Conservation (phyloP, 805 yeast species). For the Scheffersomyces lignosus region DNA sequence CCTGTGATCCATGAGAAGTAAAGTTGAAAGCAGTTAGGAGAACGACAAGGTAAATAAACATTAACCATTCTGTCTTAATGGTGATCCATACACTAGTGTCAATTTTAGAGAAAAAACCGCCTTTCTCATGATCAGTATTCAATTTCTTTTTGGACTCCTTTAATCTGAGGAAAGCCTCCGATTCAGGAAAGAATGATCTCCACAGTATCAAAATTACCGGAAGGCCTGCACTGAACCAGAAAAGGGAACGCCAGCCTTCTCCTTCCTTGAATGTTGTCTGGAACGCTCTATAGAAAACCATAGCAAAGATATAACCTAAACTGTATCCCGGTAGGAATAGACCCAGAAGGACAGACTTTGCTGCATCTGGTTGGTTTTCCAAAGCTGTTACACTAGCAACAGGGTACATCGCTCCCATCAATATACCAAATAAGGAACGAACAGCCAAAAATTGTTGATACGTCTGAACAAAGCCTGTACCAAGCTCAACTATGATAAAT, state of each 20-base stretch:
- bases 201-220: constrained; percentile 22
- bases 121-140: not conserved
- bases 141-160: constrained; percentile 1
- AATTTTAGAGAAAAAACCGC: not conserved
- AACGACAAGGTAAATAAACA: constrained; percentile 30
- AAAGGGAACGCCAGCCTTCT: constrained; percentile 22
- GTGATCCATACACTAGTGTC: constrained; percentile 3
- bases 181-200: constrained; percentile 14
- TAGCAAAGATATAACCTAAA: constrained; percentile 23
- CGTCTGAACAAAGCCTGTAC: constrained; percentile 23
- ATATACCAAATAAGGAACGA: constrained; percentile 23
- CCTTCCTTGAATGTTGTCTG: constrained; percentile 12
- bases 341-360: constrained; percentile 22
- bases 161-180: constrained; percentile 5
- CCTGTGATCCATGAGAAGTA: constrained; percentile 75
- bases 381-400: constrained; percentile 20
- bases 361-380: constrained; percentile 19
- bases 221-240: constrained; percentile 26
- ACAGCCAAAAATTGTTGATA: constrained; percentile 22
- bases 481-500: constrained; percentile 21
- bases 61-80: constrained; percentile 28
- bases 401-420: constrained; percentile 27
- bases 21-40: constrained; percentile 71
- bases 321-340: constrained; percentile 28
- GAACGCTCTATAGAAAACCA: constrained; percentile 22